Conservation (phyloP, 192 early-diverging fungal genomes). For the Backusella circina region DNA sequence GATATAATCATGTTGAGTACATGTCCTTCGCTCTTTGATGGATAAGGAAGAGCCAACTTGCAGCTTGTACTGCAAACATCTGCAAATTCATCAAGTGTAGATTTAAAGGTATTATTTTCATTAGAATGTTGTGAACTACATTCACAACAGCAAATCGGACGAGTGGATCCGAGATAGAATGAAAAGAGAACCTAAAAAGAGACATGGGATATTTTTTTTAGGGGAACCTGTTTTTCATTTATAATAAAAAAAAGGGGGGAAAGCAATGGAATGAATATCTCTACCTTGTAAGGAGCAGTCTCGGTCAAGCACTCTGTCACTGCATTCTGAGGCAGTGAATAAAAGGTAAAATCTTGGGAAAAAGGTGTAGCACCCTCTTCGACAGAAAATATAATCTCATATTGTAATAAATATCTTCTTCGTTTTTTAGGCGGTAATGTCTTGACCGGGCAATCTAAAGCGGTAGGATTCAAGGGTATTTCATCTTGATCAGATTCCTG, state of each 20-base stretch:
- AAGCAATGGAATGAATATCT: neutral
- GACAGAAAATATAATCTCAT: slow-evolving; percentile 4
- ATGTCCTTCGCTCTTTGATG: slow-evolving; percentile 4
- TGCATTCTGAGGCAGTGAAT: slow-evolving; percentile 1
- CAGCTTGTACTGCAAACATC: slow-evolving; percentile 9
- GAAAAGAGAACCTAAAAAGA: slow-evolving; percentile 2
- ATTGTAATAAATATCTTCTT: slow-evolving; percentile 3
- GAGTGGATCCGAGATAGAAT: neutral
- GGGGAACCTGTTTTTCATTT: neutral
- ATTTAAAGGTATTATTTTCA: neutral
- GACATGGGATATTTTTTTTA: neutral
- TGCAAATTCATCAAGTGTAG: neutral
- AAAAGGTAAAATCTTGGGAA: neutral
- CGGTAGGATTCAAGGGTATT: neutral
- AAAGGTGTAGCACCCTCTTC: neutral
- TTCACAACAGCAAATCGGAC: neutral
- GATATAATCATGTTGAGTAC: slow-evolving; percentile 6
- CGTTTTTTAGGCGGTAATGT: slow-evolving; percentile 11
- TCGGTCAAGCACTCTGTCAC: slow-evolving; percentile 10
- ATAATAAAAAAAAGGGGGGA: neutral
- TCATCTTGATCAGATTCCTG: slow-evolving; percentile 4
- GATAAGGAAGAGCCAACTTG: neutral
- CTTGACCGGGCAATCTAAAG: neutral
- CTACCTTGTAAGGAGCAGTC: slow-evolving; percentile 7
- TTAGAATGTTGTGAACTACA: neutral